Conservation (phyloP, 1,139 yeast genomes). For the Nematodospora anomalae region DNA sequence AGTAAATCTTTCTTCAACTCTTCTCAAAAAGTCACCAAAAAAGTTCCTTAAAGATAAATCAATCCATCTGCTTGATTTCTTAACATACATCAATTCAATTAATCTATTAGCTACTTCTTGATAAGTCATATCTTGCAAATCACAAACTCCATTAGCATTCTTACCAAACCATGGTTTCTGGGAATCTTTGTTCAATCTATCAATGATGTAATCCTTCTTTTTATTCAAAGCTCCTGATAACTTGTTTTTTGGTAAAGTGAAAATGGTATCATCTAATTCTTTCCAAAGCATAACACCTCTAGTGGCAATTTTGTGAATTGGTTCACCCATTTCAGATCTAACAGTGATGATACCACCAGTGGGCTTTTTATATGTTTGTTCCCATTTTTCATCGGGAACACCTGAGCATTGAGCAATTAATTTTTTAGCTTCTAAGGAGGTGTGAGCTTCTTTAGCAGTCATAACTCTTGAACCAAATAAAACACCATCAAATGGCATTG, state of each 20-base stretch:
- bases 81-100: conserved; percentile 85
- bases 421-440: conserved; percentile 90
- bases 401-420: conserved; percentile 91
- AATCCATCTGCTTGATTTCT: conserved; percentile 82
- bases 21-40: conserved; percentile 81
- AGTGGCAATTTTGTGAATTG: conserved; percentile 97
- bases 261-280: conserved; percentile 92
- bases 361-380: conserved; percentile 87
- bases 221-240: conserved; percentile 75
- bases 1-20: conserved; percentile 96
- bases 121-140: conserved; percentile 94
- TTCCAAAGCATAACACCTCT: conserved; percentile 98
- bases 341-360: conserved; percentile 97
- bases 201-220: conserved; percentile 84
- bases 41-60: conserved; percentile 84
- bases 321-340: conserved; percentile 99
- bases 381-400: conserved; percentile 88
- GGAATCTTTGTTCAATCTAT: conserved; percentile 85
- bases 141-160: conserved; percentile 78
- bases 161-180: conserved; percentile 97
- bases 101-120: conserved; percentile 85
- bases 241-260: conserved; percentile 87
- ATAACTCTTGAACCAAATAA: conserved; percentile 94
- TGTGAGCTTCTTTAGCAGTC: conserved; percentile 95
- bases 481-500: conserved; percentile 99